Conservation (phyloP, 306 rosid species). For the Rosa lucieae region DNA sequence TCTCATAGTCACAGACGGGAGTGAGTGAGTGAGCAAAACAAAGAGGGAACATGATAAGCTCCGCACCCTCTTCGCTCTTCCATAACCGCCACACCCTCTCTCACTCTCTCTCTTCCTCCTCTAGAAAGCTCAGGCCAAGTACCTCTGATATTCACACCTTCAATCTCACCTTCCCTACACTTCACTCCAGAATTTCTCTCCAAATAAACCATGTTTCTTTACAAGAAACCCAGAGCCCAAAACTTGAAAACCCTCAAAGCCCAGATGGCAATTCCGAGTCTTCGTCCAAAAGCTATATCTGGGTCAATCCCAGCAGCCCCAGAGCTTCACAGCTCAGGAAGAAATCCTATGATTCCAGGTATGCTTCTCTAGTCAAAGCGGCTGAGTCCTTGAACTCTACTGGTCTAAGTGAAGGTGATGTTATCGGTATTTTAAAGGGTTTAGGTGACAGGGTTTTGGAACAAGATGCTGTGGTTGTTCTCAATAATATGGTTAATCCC, state of each 20-base stretch:
- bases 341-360: constrained; percentile 64
- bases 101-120: constrained; percentile 23
- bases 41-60: constrained; percentile 40
- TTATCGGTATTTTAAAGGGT: constrained; percentile 36
- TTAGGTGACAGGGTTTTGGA: constrained; percentile 45
- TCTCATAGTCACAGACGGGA: not conserved
- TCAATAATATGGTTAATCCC: constrained; percentile 55
- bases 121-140: constrained; percentile 25
- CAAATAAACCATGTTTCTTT: constrained; percentile 55
- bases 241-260: constrained; percentile 19
- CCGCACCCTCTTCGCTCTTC: constrained; percentile 59
- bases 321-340: constrained; percentile 67
- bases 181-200: constrained; percentile 40
- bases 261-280: constrained; percentile 42
- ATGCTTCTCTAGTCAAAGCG: constrained; percentile 39
- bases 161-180: constrained; percentile 25
- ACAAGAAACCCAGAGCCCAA: constrained; percentile 37
- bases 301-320: constrained; percentile 94
- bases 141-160: constrained; percentile 21
- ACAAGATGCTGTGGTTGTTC: constrained; percentile 54
- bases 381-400: constrained; percentile 61
- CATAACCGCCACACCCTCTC: constrained; percentile 42
- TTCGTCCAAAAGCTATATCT: constrained; percentile 47
- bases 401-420: constrained; percentile 42
- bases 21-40: not conserved